Evolutionary conservation across 768 basidiomycete genomes (phyloP).

Genomic region (Roridomyces roridus): DNA sequence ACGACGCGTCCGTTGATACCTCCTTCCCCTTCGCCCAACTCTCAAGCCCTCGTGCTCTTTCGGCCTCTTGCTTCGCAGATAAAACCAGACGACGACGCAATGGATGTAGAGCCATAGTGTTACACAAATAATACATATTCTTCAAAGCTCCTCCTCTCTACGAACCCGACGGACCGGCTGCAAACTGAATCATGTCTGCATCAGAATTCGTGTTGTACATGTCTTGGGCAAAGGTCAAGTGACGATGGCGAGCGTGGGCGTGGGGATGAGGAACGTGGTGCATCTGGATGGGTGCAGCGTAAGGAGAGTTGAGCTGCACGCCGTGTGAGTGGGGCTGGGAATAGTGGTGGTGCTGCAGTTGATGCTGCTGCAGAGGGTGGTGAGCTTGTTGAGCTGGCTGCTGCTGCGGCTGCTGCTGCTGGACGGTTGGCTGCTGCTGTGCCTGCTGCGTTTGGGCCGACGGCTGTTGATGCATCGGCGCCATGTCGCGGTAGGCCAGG

Average conservation of each 20-base stretch:
- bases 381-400: conserved; percentile 22
- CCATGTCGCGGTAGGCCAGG: conserved; percentile 29
- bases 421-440: conserved; percentile 27
- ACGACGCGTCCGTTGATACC: conserved; percentile 34
- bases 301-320: conserved; percentile 58
- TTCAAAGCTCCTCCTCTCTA: conserved; percentile 27
- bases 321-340: conserved; percentile 24
- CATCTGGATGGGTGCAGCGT: conserved; percentile 61
- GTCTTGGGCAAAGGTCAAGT: conserved; percentile 49
- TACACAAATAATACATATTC: conserved; percentile 22
- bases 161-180: conserved; percentile 39
- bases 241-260: conserved; percentile 77
- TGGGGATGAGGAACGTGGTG: conserved; percentile 85
- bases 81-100: conserved; percentile 46
- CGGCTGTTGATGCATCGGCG: too few species aligned
- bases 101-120: conserved; percentile 54
- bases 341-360: neutral
- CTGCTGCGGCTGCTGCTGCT: conserved; percentile 25
- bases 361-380: conserved; percentile 9
- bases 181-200: conserved; percentile 54
- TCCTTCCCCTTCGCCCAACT: conserved; percentile 28
- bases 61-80: conserved; percentile 40
- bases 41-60: conserved; percentile 63
- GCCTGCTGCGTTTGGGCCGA: too few species aligned
- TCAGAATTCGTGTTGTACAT: conserved; percentile 43